These are phyloP conservation scores for Mycosphaerelloides madeirae DNA, from an alignment of 2,329 filamentous ascomycete genomes.

Conservation along the genomic window DNA sequence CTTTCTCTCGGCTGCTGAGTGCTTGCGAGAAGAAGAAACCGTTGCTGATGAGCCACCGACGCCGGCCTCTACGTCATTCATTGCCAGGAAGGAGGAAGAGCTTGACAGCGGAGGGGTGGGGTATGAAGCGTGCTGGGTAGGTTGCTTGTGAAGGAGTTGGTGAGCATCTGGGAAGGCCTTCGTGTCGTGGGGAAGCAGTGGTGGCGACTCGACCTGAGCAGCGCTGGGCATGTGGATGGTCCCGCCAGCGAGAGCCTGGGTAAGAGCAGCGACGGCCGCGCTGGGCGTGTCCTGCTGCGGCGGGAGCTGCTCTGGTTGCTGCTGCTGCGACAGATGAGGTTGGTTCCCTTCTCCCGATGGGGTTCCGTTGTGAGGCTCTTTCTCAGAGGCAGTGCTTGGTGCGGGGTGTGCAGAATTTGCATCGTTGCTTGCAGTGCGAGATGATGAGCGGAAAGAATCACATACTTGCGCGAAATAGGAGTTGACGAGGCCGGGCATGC, in stretches of 20 bases:
- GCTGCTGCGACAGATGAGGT: too few species aligned
- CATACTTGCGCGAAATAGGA: slow-evolving; percentile 99
- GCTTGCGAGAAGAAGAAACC: slow-evolving; percentile 20
- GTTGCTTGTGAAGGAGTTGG: slow-evolving; percentile 2
- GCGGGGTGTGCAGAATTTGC: slow-evolving; percentile 30
- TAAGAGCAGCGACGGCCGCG: slow-evolving; percentile 15
- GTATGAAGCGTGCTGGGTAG: slow-evolving; percentile 24
- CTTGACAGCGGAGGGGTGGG: slow-evolving; percentile 41
- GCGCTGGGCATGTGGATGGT: slow-evolving; percentile 28
- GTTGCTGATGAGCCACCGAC: slow-evolving; percentile 11
- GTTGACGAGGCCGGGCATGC: slow-evolving; percentile 85
- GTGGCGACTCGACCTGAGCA: slow-evolving; percentile 26
- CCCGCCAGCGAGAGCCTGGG: slow-evolving; percentile 18
- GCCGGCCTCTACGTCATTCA: slow-evolving; percentile 25
- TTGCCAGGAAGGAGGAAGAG: slow-evolving; percentile 34
- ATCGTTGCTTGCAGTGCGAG: slow-evolving; percentile 36
- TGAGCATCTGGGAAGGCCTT: background rate
- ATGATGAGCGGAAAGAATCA: slow-evolving; percentile 60
- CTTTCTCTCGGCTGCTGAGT: slow-evolving; percentile 22
- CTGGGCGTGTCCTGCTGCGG: slow-evolving; percentile 17
- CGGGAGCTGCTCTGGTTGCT: background rate
- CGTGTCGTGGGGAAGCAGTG: slow-evolving; percentile 36
- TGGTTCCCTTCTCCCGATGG: too few species aligned
- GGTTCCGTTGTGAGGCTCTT: slow-evolving; percentile 3
- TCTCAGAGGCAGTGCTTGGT: slow-evolving; percentile 18